phyloP scores from a whole-genome alignment of 179 eudicot species.

The Amaranthus tricolor region DNA sequence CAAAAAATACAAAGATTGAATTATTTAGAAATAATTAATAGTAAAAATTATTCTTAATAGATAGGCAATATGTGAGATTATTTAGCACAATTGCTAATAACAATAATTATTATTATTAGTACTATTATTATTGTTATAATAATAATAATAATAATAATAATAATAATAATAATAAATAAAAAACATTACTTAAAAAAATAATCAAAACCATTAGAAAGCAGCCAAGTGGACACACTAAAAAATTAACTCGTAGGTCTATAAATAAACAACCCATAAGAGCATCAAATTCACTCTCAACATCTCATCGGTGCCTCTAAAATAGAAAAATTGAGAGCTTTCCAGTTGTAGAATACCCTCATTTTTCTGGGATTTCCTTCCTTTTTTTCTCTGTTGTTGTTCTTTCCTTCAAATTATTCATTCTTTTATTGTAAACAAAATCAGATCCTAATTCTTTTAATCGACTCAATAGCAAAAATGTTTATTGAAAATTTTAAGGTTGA shows the following conservation, averaged over 20 bases:
- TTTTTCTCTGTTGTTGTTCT: background rate
- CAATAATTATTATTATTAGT: too few species aligned
- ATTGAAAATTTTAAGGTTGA: constrained; percentile 87
- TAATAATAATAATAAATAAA: too few species aligned
- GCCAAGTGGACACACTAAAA: constrained; percentile 11
- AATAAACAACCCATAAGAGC: background rate
- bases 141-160: too few species aligned
- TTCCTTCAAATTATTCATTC: background rate
- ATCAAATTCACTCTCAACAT: background rate
- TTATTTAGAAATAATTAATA: too few species aligned
- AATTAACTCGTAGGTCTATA: constrained; percentile 9
- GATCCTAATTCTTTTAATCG: background rate
- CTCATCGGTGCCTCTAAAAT: background rate
- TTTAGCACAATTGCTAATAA: too few species aligned
- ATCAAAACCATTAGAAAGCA: background rate
- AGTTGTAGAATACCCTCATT: background rate
- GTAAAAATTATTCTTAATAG: too few species aligned
- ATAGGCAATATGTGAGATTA: too few species aligned
- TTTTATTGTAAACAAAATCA: background rate
- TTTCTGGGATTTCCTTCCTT: background rate
- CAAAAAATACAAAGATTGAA: too few species aligned
- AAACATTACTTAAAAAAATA: background rate
- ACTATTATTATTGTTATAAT: too few species aligned
- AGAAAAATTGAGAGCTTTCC: background rate
- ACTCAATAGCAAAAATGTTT: constrained; percentile 51